A percentile compares a stretch with the other conserved stretches of the same genome.
These are phyloP conservation scores for Dryas octopetala DNA, from an alignment of 306 rosid species.

Conservation along the genomic window DNA sequence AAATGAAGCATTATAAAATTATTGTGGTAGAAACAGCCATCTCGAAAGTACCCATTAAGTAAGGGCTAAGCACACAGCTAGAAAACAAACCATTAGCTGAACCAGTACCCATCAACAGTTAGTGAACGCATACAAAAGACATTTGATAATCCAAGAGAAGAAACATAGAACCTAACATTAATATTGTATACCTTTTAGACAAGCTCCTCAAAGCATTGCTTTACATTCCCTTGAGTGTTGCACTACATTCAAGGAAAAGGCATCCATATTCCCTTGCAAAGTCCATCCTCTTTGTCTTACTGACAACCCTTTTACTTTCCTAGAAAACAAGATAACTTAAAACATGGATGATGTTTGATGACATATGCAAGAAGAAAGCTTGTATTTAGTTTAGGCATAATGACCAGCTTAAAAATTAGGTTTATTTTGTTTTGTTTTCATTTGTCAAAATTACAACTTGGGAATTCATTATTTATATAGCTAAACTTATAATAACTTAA, in stretches of 20 bases:
- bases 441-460: background rate
- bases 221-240: constrained; percentile 66
- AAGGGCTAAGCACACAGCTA: background rate
- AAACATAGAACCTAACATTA: background rate
- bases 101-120: background rate
- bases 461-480: background rate
- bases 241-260: constrained; percentile 70
- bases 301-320: constrained; percentile 78
- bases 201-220: too few species aligned
- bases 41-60: background rate
- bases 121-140: background rate
- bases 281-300: constrained; percentile 62
- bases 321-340: constrained; percentile 26
- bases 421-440: background rate
- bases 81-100: background rate
- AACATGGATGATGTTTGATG: background rate
- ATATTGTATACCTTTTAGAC: constrained; percentile 25
- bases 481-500: background rate
- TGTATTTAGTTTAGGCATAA: background rate
- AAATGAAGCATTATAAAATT: background rate
- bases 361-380: background rate
- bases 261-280: constrained; percentile 80
- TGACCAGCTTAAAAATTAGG: background rate
- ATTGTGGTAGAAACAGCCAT: background rate
- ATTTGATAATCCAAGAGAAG: background rate